Conservation (phyloP, 2,329 filamentous ascomycete species). For the Colletotrichum aenigma region DNA sequence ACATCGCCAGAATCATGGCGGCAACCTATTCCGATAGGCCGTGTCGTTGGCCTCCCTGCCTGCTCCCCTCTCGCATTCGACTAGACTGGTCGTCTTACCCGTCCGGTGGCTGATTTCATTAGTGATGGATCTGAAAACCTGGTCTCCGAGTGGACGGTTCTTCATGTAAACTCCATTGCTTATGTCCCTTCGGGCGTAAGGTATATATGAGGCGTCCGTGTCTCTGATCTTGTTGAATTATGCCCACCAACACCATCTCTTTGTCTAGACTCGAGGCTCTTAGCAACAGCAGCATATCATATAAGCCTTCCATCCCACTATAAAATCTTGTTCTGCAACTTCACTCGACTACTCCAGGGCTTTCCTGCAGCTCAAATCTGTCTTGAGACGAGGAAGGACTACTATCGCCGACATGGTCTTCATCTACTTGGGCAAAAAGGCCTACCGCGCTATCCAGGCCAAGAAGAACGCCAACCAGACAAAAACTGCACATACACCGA, state of each 20-base stretch:
- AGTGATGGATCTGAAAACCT: background rate
- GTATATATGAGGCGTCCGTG: background rate
- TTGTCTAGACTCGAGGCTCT: background rate
- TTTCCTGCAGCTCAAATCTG: background rate
- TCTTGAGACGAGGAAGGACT: background rate
- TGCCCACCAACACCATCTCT: background rate
- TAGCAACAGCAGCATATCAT: background rate
- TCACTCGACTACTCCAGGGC: background rate
- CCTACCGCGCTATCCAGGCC: background rate
- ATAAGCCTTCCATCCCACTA: background rate
- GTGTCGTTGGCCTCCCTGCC: background rate
- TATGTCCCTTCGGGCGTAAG: background rate
- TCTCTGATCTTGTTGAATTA: background rate
- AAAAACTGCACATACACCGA: background rate
- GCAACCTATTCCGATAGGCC: background rate
- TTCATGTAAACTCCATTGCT: background rate
- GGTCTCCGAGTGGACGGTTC: background rate
- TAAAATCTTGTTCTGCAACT: background rate
- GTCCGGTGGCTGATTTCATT: background rate
- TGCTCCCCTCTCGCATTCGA: background rate
- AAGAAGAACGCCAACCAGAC: background rate
- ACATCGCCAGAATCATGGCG: background rate
- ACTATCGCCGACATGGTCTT: conserved; percentile 2
- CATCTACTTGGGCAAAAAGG: conserved; percentile 11
- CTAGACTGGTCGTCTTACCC: background rate